Evolutionary conservation across 2,329 filamentous ascomycete species (phyloP).

Genomic region (Septoria linicola): DNA sequence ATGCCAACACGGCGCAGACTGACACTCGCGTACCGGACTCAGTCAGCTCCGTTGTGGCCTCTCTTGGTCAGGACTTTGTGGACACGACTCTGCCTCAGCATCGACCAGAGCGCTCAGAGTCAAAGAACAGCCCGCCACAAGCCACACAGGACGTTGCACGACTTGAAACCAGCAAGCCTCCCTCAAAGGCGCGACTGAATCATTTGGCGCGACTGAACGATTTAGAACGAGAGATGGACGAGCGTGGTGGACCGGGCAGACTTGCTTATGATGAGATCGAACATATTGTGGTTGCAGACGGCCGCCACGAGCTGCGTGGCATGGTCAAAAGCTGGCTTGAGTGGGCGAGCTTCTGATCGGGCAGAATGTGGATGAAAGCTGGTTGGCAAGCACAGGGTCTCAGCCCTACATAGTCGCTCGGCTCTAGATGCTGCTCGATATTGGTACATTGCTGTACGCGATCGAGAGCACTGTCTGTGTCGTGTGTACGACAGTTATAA

Average conservation of each 20-base stretch:
- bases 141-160: background rate
- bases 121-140: background rate
- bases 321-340: constrained; percentile 93
- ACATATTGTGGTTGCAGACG: constrained; percentile 63
- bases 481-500: too few species aligned
- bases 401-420: too few species aligned
- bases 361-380: constrained; percentile 1
- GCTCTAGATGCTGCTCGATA: too few species aligned
- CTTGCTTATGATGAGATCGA: constrained; percentile 80
- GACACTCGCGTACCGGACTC: constrained; percentile 6
- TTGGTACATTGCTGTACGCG: too few species aligned
- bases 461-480: too few species aligned
- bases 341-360: constrained; percentile 58
- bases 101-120: constrained; percentile 15
- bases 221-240: constrained; percentile 66
- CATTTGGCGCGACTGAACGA: constrained; percentile 56
- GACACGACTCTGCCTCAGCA: constrained; percentile 32
- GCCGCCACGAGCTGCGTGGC: constrained; percentile 63
- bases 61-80: constrained; percentile 1
- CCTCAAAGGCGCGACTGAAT: constrained; percentile 38
- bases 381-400: too few species aligned
- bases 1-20: background rate
- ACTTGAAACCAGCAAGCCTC: background rate
- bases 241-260: constrained; percentile 74
- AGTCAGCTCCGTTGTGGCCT: constrained; percentile 10